These are phyloP conservation scores for Wickerhamiella brachini DNA, from an alignment of 805 yeast genomes.

Conservation along the genomic window DNA sequence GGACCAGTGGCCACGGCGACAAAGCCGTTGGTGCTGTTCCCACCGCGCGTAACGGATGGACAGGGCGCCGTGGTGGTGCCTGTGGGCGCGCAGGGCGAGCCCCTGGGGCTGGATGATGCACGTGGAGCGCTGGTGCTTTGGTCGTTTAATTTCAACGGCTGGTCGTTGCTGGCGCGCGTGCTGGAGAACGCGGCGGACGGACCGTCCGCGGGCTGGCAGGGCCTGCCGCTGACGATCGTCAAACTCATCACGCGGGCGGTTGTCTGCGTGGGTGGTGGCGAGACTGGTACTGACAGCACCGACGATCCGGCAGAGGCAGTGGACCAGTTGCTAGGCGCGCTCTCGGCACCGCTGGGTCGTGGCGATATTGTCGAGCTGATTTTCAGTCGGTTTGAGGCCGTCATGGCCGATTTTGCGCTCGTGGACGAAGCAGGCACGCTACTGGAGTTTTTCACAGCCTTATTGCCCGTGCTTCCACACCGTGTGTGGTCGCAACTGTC, in stretches of 20 bases:
- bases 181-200: constrained; percentile 46
- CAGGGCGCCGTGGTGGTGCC: constrained; percentile 34
- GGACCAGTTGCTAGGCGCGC: constrained; percentile 26
- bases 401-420: constrained; percentile 39
- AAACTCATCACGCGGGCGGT: constrained; percentile 38
- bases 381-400: constrained; percentile 53
- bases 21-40: constrained; percentile 42
- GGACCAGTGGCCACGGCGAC: constrained; percentile 29
- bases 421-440: constrained; percentile 33
- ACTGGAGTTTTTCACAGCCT: constrained; percentile 36
- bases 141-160: constrained; percentile 63
- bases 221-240: constrained; percentile 30
- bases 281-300: no score
- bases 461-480: constrained; percentile 38
- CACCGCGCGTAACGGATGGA: constrained; percentile 40
- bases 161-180: constrained; percentile 73
- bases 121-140: constrained; percentile 40
- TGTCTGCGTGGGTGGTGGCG: constrained; percentile 23
- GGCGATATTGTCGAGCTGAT: constrained; percentile 51
- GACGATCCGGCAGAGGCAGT: constrained; percentile 25
- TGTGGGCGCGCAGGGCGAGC: constrained; percentile 54
- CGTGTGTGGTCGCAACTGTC: constrained; percentile 71
- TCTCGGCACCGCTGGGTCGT: constrained; percentile 34
- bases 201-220: constrained; percentile 27
- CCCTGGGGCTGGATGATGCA: constrained; percentile 32